Percentiles rank a stretch among this genome's conserved stretches.
phyloP scores from a whole-genome alignment of 78 protist genomes.

The Dictyostelium intermedium region DNA sequence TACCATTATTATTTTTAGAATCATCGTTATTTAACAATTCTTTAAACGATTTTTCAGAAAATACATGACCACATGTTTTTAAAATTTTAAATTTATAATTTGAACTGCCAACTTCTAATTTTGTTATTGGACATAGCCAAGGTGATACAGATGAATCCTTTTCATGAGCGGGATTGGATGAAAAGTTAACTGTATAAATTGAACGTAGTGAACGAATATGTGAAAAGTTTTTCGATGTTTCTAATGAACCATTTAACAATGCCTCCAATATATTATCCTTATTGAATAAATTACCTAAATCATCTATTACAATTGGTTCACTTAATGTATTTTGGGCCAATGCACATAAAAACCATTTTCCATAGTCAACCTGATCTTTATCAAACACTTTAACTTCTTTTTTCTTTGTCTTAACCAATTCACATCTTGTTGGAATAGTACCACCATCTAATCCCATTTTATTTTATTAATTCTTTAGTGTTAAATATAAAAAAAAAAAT shows the following conservation, averaged over 20 bases:
- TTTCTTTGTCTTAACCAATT: conserved; percentile 20
- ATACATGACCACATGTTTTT: conserved; percentile 62
- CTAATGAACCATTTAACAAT: conserved; percentile 21
- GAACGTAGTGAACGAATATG: conserved; percentile 44
- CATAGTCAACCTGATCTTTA: conserved; percentile 22
- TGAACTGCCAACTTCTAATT: conserved; percentile 24
- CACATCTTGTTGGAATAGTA: conserved; percentile 20
- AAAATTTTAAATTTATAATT: conserved; percentile 26
- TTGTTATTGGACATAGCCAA: conserved; percentile 73
- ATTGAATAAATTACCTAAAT: conserved; percentile 69
- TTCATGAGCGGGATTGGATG: neutral
- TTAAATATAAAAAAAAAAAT: neutral
- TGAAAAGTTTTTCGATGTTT: neutral
- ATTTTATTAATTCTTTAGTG: neutral
- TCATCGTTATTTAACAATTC: neutral
- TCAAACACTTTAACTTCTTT: conserved; percentile 1
- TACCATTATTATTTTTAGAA: neutral
- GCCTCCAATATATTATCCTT: conserved; percentile 43
- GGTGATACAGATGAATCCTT: neutral
- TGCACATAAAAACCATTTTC: conserved; percentile 56
- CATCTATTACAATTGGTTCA: conserved; percentile 60
- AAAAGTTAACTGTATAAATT: conserved; percentile 25
- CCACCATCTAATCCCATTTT: conserved; percentile 78
- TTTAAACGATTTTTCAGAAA: conserved; percentile 32
- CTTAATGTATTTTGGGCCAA: conserved; percentile 26